phyloP scores from a whole-genome alignment of 192 early-diverging fungal species.

The Phycomyces blakesleeanus region DNA sequence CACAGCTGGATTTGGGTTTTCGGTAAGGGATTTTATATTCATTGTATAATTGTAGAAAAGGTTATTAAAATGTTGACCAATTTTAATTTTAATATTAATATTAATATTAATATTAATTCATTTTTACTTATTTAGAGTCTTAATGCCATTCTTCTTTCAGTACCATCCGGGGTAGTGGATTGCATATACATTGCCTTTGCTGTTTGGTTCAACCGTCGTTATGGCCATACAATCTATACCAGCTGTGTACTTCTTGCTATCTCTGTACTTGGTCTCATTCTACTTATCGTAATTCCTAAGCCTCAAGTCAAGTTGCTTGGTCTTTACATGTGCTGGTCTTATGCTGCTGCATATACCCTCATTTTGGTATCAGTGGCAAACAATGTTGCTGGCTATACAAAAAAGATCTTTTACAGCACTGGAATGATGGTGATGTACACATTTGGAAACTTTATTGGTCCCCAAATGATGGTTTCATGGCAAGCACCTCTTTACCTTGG shows the following conservation, averaged over 20 bases:
- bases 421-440: constrained; percentile 17
- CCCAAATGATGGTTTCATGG: constrained; percentile 13
- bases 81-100: too few species aligned
- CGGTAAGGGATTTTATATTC: constrained; percentile 13
- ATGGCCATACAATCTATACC: constrained; percentile 18
- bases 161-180: constrained; percentile 23
- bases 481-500: constrained; percentile 29
- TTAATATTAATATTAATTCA: too few species aligned
- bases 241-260: constrained; percentile 1
- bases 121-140: constrained; percentile 23
- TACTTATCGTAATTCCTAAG: constrained; percentile 18
- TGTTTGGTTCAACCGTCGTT: constrained; percentile 20
- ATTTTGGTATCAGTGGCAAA: constrained; percentile 21
- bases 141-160: constrained; percentile 19
- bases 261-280: constrained; percentile 25
- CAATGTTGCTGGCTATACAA: constrained; percentile 29
- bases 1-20: constrained; percentile 23
- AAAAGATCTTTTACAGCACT: constrained; percentile 25
- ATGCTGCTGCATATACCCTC: constrained; percentile 15
- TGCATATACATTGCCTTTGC: constrained; percentile 14
- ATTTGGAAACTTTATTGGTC: constrained; percentile 29
- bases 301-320: constrained; percentile 19
- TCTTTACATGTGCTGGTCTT: constrained; percentile 26
- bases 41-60: background rate
- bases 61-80: background rate